These are phyloP conservation scores for Beauveria sp. DNA, from an alignment of 2,329 filamentous ascomycete species.

Conservation along the genomic window DNA sequence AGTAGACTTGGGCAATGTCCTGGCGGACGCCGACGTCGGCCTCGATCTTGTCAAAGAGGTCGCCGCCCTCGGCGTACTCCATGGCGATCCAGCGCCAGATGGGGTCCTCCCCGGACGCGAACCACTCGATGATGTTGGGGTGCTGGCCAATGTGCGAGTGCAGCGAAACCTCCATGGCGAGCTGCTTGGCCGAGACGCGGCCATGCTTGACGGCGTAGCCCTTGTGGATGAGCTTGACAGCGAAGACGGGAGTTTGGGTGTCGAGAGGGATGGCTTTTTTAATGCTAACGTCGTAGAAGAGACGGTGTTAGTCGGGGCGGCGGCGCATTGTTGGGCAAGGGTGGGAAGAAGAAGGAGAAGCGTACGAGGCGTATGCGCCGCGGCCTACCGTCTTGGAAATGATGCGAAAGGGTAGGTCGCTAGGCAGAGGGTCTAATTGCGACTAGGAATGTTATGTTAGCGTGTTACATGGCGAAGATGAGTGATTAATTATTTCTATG, in stretches of 20 bases:
- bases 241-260: slow-evolving; percentile 68
- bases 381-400: slow-evolving; percentile 94
- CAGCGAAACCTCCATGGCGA: slow-evolving; percentile 84
- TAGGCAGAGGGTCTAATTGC: slow-evolving; percentile 79
- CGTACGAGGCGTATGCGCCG: slow-evolving; percentile 93
- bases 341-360: slow-evolving; percentile 10
- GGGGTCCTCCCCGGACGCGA: slow-evolving; percentile 75
- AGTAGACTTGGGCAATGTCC: slow-evolving; percentile 95
- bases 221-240: slow-evolving; percentile 98
- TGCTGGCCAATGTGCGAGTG: slow-evolving; percentile 86
- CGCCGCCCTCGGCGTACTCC: slow-evolving; percentile 91
- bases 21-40: slow-evolving; percentile 91
- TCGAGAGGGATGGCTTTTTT: slow-evolving; percentile 83
- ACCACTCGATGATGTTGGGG: slow-evolving; percentile 89
- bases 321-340: too few species aligned
- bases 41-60: slow-evolving; percentile 99
- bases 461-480: slow-evolving; percentile 26
- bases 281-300: slow-evolving; percentile 49
- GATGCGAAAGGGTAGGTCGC: slow-evolving; percentile 82
- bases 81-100: slow-evolving; percentile 97
- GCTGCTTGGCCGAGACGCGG: slow-evolving; percentile 79
- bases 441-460: slow-evolving; percentile 57
- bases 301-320: background rate
- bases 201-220: slow-evolving; percentile 86
- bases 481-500: background rate